Evolutionary conservation across 352 stramenopile genomes (phyloP).

Genomic region (Globisporangium paroecandrum): DNA sequence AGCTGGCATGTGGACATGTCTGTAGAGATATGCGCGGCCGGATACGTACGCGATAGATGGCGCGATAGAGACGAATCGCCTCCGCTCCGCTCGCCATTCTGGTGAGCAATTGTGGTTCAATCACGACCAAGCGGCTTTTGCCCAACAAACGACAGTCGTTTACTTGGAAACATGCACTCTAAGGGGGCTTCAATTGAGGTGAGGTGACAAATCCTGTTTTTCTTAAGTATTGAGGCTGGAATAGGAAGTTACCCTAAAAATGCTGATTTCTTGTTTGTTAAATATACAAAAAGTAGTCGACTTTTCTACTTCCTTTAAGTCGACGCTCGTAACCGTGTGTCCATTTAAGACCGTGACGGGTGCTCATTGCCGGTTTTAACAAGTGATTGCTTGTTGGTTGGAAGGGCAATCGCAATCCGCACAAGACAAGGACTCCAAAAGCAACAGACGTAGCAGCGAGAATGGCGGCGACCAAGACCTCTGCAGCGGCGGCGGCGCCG

Average conservation of each 20-base stretch:
- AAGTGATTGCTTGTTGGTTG: background rate
- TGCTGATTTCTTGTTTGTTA: too few relatives aligned
- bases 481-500: background rate
- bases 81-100: conserved; percentile 24
- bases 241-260: too few relatives aligned
- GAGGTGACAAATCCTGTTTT: too few relatives aligned
- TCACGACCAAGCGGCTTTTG: background rate
- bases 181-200: too few relatives aligned
- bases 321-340: too few relatives aligned
- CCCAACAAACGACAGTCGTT: too few relatives aligned
- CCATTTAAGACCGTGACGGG: too few relatives aligned
- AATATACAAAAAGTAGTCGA: too few relatives aligned
- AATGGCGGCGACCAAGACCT: conserved; percentile 5
- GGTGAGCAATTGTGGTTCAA: background rate
- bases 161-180: too few relatives aligned
- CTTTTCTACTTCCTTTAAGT: too few relatives aligned
- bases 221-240: too few relatives aligned
- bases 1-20: background rate
- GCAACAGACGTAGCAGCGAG: background rate
- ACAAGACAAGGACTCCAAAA: background rate
- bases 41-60: conserved; percentile 65
- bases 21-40: background rate
- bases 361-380: too few relatives aligned
- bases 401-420: background rate
- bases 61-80: conserved; percentile 62